Conservation (phyloP, 805 yeast genomes). For the Diddensiella caesifluorescens region DNA sequence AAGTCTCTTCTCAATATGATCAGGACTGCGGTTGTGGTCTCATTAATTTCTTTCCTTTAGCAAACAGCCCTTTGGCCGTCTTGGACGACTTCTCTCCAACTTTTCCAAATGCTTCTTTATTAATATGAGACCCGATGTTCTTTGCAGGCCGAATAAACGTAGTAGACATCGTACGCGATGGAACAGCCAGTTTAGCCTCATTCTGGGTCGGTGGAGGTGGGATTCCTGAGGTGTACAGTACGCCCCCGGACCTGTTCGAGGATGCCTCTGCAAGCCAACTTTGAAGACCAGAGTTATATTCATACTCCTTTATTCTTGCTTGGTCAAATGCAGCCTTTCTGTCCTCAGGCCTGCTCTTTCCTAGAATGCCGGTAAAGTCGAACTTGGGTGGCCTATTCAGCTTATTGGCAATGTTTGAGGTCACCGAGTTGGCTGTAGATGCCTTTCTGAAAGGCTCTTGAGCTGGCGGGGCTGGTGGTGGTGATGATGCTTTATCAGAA, state of each 20-base stretch:
- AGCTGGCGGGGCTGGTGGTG: constrained; percentile 3
- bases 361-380: constrained; percentile 30
- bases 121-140: constrained; percentile 12
- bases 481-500: background rate
- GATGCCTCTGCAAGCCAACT: constrained; percentile 30
- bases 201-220: constrained; percentile 26
- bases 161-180: constrained; percentile 20
- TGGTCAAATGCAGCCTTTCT: constrained; percentile 27
- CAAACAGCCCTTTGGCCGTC: constrained; percentile 31
- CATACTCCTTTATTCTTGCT: constrained; percentile 30
- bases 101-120: constrained; percentile 20
- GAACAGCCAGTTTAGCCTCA: constrained; percentile 15
- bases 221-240: constrained; percentile 26
- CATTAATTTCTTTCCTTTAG: constrained; percentile 28
- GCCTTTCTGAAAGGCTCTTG: background rate
- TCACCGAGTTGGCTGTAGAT: constrained; percentile 2
- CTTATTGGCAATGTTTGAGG: constrained; percentile 9
- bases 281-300: constrained; percentile 31
- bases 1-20: background rate
- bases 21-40: constrained; percentile 11
- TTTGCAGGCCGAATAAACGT: constrained; percentile 25
- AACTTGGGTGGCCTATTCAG: constrained; percentile 31
- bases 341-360: constrained; percentile 25
- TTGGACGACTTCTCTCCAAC: constrained; percentile 33
- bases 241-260: constrained; percentile 11